phyloP scores from a whole-genome alignment of 2,329 filamentous ascomycete genomes.

The Paramyrothecium sp. region DNA sequence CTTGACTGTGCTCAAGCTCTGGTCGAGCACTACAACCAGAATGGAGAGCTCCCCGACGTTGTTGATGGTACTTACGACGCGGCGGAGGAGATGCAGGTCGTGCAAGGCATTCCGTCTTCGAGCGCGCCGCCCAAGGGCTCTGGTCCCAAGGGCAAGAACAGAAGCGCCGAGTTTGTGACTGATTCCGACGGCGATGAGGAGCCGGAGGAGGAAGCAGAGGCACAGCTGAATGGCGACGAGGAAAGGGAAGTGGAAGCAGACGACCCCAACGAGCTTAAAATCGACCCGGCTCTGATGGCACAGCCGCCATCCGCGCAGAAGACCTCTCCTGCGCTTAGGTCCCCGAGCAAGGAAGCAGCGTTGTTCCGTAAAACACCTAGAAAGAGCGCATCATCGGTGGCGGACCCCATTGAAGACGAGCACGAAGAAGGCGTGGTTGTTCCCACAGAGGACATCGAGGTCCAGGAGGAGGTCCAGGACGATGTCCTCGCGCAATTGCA shows the following conservation, averaged over 20 bases:
- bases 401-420: conserved; percentile 1
- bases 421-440: background rate
- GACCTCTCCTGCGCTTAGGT: conserved; percentile 1
- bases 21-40: conserved; percentile 30
- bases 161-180: conserved; percentile 25
- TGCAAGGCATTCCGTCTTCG: conserved; percentile 17
- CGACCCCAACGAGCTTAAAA: conserved; percentile 26
- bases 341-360: background rate
- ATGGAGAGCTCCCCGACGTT: conserved; percentile 30
- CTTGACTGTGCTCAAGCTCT: conserved; percentile 34
- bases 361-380: conserved; percentile 18
- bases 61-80: conserved; percentile 26
- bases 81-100: conserved; percentile 28
- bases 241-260: conserved; percentile 16
- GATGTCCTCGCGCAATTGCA: background rate
- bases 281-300: conserved; percentile 26
- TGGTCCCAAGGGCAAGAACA: background rate
- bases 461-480: background rate
- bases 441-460: background rate
- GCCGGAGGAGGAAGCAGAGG: conserved; percentile 6
- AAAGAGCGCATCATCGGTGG: background rate
- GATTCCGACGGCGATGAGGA: conserved; percentile 26
- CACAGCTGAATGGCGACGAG: conserved; percentile 9
- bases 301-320: conserved; percentile 13
- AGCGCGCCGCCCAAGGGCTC: conserved; percentile 3